Base-by-base conservation (phyloP, 2,329 filamentous ascomycete genomes). In the Fusarium dlaminii region DNA sequence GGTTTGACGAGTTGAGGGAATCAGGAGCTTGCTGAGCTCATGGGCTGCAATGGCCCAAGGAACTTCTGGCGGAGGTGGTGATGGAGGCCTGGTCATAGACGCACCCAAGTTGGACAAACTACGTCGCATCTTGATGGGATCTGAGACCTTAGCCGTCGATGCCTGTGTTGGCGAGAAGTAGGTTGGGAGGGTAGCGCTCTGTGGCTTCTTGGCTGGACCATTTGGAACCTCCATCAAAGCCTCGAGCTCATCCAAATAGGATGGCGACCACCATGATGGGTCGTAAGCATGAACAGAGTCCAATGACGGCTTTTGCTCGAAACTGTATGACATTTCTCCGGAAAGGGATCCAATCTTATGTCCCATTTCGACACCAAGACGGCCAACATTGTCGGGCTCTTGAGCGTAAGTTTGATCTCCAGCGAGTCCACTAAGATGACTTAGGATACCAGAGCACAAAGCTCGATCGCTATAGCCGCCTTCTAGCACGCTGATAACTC, bases 391-490 rank as follows among this genome's bases (percentile, higher is more conserved):
- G 73, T 80, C 68, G 73, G 75, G 29, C 62, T 72, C 60, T 59
- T 84, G 83, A 37, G 85, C 81, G 63, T 79, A 83, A 32, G 80
- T 81, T 43, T 87, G 88, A 29, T 86, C 85, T 45, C 90, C 90
- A 45, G 90, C 91, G 43, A 99, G 87, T 11, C 96, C 96, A 75
- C 93, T 94, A 24, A 99, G 81, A 82, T 99, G 96, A 81, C 95
- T 97, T 66, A 98, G 84, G 7, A 98, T 92, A 49, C 96, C 96
- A 39, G 94, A 98, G 59, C 90, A 92, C 55, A 99, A 84, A 14
- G 96, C 96, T 66, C 95, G 90, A 82, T 99, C 94, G 80, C 95
- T 98, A 80, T 99, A 99, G 1, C 96, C 96, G 37, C 96, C 96
- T 83, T 99, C 96, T 29, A 99, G 87, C 6, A 98, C 95, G 81